Evolutionary conservation across 2,329 filamentous ascomycete species (phyloP), one percentile per base, ranked within the genome.

Genomic region (Clarireedia paspali): DNA sequence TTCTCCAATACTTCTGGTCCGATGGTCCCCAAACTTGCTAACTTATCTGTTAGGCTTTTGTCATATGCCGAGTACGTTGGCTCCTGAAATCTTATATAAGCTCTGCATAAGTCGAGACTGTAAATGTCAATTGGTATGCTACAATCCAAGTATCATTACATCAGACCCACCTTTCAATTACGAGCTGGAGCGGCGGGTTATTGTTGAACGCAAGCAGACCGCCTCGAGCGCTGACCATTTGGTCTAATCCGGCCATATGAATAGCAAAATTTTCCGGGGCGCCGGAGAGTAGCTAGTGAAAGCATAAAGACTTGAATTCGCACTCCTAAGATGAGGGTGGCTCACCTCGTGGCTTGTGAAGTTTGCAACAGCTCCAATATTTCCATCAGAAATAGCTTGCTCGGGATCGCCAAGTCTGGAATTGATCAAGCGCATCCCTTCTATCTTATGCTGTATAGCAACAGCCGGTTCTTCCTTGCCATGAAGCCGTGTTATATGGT

Each of bases 21-120:
- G 7, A 34, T 30, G 26, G 20, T 20, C 20, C 50, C 34, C 24
- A 20, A 12, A 3, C 9, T 46, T 36, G 20, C 10, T n/a, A 46
- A 20, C 7, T 45, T 14, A 46, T 53, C 26, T n/a, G 20, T 46
- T n/a, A 20, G 15, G 6, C 5, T 2, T n/a, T 46, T 30, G 14
- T 53, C 40, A 14, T 46, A 26, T n/a, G 7, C n/a, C 6, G 50
- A 53, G 20, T 53, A 53, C n/a, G 4, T 36, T 44, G 50, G 50
- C 7, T 40, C 15, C 14, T 34, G 30, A n/a, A 53, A 6, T 53
- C 20, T 12, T 53, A 53, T 46, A 17, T 53, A 46, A 20, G 50
- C 26, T 38, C 50, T 46, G 27, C 40, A 53, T 38, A 53, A 23
- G 20, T 53, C 50, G 20, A 53, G 50, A 46, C 40, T 53, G 15